Evolutionary conservation across 192 early-diverging fungal species (phyloP), one percentile per base, ranked within the genome.

Genomic region (Coemansia sp.): DNA sequence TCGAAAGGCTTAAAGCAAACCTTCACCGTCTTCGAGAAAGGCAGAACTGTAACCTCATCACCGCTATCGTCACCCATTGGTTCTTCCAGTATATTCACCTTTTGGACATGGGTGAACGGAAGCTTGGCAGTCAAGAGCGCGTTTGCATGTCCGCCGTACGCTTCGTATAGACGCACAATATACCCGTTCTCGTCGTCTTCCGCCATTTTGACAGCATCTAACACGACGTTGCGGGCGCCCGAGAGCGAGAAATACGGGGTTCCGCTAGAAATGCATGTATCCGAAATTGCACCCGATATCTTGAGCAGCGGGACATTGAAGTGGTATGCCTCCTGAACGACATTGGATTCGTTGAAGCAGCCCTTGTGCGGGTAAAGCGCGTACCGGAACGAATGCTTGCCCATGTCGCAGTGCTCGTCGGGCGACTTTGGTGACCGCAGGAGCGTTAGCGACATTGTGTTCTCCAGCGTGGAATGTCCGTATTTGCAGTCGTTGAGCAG

Each of bases 401-500:
- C 90, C 83, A 83, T 73, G 65, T 88, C 81, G 54, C 78, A 80
- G 61, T 71, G 58, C 38, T 69, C 74, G 63, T 87, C 86, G 15
- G 85, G 86, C 6, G 76, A 72, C 84, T 98, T 98, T 3, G 95
- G 92, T 0, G 93, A 82, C 14, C 94, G 87, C 56, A 99, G 69
- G 7, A 99, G 66, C 13, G 93, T 91, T 58, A 99, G 79, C 2
- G 91, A 69, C 77, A 96, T 91, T 5, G 85, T 82, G 66, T 94
- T 93, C 14, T 82, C 88, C 63, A 92, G 84, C 3, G 89, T 89
- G 6, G 94, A 84, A 63, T 92, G 93, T n/a, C 96, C 96, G 73
- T 94, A 99, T 73, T 99, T 99, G 85, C 91, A 89, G 73, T 99
- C 95, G 69, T 95, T 97, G 60, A 97, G 71, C 36, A 99, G 72